Percentiles rank a stretch among this genome's conserved stretches.
These are phyloP conservation scores for Triticum urartu DNA, from an alignment of 176 grass and related monocot species.

Conservation along the genomic window DNA sequence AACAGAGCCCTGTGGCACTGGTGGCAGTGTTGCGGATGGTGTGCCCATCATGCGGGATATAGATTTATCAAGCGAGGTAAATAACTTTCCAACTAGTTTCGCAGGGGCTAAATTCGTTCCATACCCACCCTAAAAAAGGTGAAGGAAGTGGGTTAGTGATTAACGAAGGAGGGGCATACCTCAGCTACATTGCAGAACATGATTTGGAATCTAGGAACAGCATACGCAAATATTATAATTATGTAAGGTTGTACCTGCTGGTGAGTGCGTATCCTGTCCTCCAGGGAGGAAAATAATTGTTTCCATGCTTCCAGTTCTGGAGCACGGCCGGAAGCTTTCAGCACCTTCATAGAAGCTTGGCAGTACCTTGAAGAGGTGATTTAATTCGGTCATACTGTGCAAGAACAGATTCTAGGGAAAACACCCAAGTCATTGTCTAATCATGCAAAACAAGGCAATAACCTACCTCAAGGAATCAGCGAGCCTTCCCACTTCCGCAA, in stretches of 20 bases:
- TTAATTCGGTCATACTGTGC: constrained; percentile 13
- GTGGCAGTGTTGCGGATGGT: constrained; percentile 64
- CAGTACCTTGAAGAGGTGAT: constrained; percentile 72
- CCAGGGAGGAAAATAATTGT: constrained; percentile 72
- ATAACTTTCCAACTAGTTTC: constrained; percentile 90
- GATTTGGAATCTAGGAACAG: constrained; percentile 9
- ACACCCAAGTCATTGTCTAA: background rate
- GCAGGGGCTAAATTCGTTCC: constrained; percentile 73
- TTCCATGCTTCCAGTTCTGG: constrained; percentile 95
- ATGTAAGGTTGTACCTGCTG: constrained; percentile 67
- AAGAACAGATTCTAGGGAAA: constrained; percentile 11
- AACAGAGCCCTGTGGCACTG: constrained; percentile 52
- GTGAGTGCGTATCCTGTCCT: constrained; percentile 86
- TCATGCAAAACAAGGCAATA: constrained; percentile 14
- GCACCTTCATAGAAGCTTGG: constrained; percentile 84
- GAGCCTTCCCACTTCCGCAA: constrained; percentile 86
- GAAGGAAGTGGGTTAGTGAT: background rate
- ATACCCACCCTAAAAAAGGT: constrained; percentile 69
- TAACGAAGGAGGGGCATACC: background rate
- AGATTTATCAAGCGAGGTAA: constrained; percentile 81
- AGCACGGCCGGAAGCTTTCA: constrained; percentile 77
- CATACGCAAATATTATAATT: constrained; percentile 8
- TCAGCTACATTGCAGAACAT: constrained; percentile 10
- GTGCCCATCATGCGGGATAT: constrained; percentile 94
- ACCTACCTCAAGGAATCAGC: constrained; percentile 82